Conservation (phyloP, 2,329 filamentous ascomycete species). For the Fusarium siculi region DNA sequence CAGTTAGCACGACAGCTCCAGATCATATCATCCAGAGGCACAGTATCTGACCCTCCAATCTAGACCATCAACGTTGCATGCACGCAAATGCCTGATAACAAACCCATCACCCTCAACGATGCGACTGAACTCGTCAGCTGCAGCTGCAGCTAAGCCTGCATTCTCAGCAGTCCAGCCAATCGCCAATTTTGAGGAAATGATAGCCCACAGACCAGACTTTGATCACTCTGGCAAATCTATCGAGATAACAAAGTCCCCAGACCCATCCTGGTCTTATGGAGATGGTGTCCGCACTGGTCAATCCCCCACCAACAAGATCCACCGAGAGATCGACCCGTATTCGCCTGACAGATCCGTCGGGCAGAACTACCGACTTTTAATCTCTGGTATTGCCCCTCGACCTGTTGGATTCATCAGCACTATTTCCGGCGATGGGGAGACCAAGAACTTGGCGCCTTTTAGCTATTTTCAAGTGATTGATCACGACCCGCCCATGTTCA, state of each 20-base stretch:
- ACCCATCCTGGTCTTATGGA: slow-evolving; percentile 63
- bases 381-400: slow-evolving; percentile 80
- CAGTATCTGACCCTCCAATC: neutral
- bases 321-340: slow-evolving; percentile 83
- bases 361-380: slow-evolving; percentile 88
- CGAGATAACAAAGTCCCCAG: slow-evolving; percentile 45
- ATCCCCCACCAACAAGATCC: slow-evolving; percentile 46
- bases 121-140: slow-evolving; percentile 28
- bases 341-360: slow-evolving; percentile 72
- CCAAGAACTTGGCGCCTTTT: slow-evolving; percentile 83
- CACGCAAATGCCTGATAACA: neutral
- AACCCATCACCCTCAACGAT: neutral
- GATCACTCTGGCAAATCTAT: slow-evolving; percentile 38
- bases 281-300: slow-evolving; percentile 43
- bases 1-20: neutral
- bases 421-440: slow-evolving; percentile 65
- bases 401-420: slow-evolving; percentile 74
- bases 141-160: slow-evolving; percentile 18
- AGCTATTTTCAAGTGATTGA: slow-evolving; percentile 86
- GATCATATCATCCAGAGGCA: neutral
- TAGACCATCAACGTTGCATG: neutral
- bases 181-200: slow-evolving; percentile 37
- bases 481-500: slow-evolving; percentile 89
- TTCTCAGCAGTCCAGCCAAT: slow-evolving; percentile 42
- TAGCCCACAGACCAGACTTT: slow-evolving; percentile 40